Base-by-base conservation (phyloP, 2,329 filamentous ascomycete genomes). In the Ascochyta clinopodiicola region DNA sequence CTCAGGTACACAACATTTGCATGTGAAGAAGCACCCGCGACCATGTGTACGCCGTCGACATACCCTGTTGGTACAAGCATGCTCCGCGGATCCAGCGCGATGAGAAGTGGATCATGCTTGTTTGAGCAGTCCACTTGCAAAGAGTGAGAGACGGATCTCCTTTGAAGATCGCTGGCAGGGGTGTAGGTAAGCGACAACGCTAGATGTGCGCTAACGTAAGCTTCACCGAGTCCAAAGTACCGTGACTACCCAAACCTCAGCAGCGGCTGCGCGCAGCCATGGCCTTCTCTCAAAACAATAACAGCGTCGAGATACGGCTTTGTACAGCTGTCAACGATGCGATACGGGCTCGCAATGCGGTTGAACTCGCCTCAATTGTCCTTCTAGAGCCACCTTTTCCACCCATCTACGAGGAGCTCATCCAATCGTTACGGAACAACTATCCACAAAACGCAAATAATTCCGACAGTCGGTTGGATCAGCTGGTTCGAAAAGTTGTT, bases 321-420 rank as follows among this genome's bases (percentile, higher is more conserved):
- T 71, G 68, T 31, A 63, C 57, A 27, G 66, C 68, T 9, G 62
- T 72, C 31, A 72, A 74, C 46, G 44, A 47, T 19, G 69, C 70
- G 15, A 62, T 74, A 21, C 60, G 55, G 19, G 56, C 60, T 10
- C 63, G 61, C 24, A 62, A 73, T 24, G 62, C 60, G 8, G 31
- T 58, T 15, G 55, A 66, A 44, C 60, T 74, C 3, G 66, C 63
- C 17, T 60, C 65, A 6, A 70, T 74, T 22, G 65, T 72, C 0
- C 57, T 70, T 27, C 52, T 74, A 24, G 70, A 74, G 50, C 70
- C 71, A 36, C 63, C 62, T 6, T 73, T 67, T 34, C 57, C 62
- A 13, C 57, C 62, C 19, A 63, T 68, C 32, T 67, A 74, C 44
- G 50, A 68, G 39, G 62, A 71, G 37, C 67, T 74, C 27, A 69